phyloP scores from a whole-genome alignment of 2,329 filamentous ascomycete species.

The Monilinia polystroma region DNA sequence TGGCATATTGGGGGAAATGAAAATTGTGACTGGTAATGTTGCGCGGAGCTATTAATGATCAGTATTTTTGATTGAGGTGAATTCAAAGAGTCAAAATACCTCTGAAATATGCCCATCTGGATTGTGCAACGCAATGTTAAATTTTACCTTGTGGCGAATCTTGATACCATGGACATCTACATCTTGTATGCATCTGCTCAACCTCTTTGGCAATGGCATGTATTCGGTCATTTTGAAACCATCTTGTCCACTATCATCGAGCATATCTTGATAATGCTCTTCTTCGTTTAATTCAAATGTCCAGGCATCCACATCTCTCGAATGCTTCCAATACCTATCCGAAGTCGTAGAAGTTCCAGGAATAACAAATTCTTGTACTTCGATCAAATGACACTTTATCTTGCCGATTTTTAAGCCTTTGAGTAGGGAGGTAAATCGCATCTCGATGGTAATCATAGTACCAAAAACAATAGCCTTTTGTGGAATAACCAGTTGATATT shows the following conservation, averaged over 20 bases:
- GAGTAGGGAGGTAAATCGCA: constrained; percentile 81
- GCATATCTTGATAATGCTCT: constrained; percentile 67
- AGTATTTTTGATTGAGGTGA: constrained; percentile 26
- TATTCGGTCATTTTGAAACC: constrained; percentile 62
- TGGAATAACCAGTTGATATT: constrained; percentile 90
- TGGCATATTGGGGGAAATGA: constrained; percentile 91
- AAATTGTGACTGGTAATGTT: constrained; percentile 85
- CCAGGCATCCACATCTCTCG: constrained; percentile 63
- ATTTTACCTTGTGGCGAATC: constrained; percentile 86
- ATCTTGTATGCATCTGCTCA: constrained; percentile 85
- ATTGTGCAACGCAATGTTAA: constrained; percentile 88
- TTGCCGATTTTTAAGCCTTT: constrained; percentile 87
- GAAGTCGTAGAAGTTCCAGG: constrained; percentile 48
- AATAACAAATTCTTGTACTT: constrained; percentile 68
- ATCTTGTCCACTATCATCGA: constrained; percentile 65
- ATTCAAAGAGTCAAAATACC: constrained; percentile 47
- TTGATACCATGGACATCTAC: constrained; percentile 88
- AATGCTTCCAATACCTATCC: constrained; percentile 59
- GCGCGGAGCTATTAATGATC: constrained; percentile 66
- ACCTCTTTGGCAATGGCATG: constrained; percentile 72
- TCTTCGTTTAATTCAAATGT: constrained; percentile 54
- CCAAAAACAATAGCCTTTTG: constrained; percentile 95
- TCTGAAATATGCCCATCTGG: constrained; percentile 94
- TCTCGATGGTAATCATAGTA: constrained; percentile 78
- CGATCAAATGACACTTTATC: constrained; percentile 76